Conservation (phyloP, 75 land plant species). For the Selaginella tamariscina region DNA sequence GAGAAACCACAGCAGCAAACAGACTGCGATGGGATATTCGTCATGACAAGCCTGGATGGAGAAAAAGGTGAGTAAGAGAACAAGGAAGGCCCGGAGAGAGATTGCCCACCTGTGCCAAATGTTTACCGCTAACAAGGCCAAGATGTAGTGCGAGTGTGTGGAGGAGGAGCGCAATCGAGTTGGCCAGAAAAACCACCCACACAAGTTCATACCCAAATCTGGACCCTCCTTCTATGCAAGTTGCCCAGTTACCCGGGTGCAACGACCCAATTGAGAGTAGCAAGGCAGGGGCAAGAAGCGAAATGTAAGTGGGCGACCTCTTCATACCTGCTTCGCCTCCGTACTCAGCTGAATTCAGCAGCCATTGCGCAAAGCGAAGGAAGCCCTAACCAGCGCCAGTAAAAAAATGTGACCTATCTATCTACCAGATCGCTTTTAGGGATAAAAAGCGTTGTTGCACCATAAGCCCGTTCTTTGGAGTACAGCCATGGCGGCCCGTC, state of each 20-base stretch:
- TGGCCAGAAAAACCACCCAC: slow-evolving; percentile 46
- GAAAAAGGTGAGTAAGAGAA: slow-evolving; percentile 2
- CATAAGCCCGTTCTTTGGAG: no score
- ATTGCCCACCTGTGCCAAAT: slow-evolving; percentile 70
- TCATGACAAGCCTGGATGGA: slow-evolving; percentile 57
- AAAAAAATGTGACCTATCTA: no score
- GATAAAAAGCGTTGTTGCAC: no score
- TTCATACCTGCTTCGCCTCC: slow-evolving; percentile 30
- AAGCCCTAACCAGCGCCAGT: no score
- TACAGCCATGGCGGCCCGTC: no score
- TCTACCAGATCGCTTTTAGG: no score
- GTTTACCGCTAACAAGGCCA: slow-evolving; percentile 58
- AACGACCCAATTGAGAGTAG: slow-evolving; percentile 62
- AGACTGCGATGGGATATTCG: slow-evolving; percentile 51
- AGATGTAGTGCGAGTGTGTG: slow-evolving; percentile 67
- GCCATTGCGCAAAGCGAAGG: no score
- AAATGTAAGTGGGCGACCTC: slow-evolving; percentile 34
- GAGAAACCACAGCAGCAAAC: slow-evolving; percentile 51
- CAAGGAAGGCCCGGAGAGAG: neutral
- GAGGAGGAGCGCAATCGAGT: slow-evolving; percentile 54
- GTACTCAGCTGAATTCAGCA: neutral
- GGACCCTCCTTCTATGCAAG: slow-evolving; percentile 69
- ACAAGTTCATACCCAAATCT: slow-evolving; percentile 68
- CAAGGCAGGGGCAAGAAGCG: slow-evolving; percentile 47
- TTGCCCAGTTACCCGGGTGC: slow-evolving; percentile 95